Base-by-base conservation (phyloP, 1,139 yeast genomes). In the Pichia sp. region DNA sequence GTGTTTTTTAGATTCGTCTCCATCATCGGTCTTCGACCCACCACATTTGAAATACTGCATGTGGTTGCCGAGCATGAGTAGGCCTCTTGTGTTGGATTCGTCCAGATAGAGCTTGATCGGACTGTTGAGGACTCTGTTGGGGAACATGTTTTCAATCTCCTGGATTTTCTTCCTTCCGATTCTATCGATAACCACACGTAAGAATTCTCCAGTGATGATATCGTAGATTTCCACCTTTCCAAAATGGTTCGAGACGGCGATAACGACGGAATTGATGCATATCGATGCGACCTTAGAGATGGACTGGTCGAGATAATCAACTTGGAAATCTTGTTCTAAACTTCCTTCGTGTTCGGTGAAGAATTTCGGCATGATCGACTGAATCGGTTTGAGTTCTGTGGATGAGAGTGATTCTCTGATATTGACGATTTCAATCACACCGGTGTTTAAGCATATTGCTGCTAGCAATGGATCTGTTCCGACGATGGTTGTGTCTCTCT, bases 41-140 rank as follows among this genome's bases (percentile, higher is more conserved):
- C 91, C 93, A 63, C 79, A 75, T 53, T 79, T 79, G 59, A 84
- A 83, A 58, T 77, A 81, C 57, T 83, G 89, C 1, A 83, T 67
- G 1, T 77, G 68, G 20, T 81, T 76, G 3, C 82, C 83, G 45
- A 81, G 74, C 1, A 75, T 68, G 4, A 82, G 67, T 3, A 81
- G 60, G 1, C 90, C 91, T n/a, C 56, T 37, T 4, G 50, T 30
- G 8, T 58, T 45, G 34, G 60, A 75, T 58, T 65, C 65, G 48
- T 72, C 70, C 5, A 83, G 19, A 18, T 40, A 47, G 4, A 47
- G 14, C 34, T 47, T 46, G 14, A 47, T 36, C 22, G 42, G 22
- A 15, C 41, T 38, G 21, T 47, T 44, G 6, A 35, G 9, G 4
- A 47, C n/a, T 17, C 42, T 38, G 11, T 38, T 33, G 3, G 53